Conservation (phyloP, 805 yeast genomes). For the Cyberlindnera amylophila region DNA sequence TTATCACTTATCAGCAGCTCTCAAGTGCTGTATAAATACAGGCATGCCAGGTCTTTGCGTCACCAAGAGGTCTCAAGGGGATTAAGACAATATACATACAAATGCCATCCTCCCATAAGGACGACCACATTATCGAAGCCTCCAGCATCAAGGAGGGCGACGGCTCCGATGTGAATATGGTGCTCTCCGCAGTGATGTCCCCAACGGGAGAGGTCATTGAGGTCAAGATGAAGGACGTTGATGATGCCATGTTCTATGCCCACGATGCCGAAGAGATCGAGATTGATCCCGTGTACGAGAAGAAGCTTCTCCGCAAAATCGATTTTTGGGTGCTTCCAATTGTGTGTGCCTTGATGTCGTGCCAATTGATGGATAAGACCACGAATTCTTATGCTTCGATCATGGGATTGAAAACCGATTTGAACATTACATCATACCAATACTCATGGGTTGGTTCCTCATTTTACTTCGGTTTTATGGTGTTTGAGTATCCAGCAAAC, state of each 20-base stretch:
- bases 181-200: conserved; percentile 26
- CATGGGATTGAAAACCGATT: conserved; percentile 44
- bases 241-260: conserved; percentile 36
- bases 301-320: conserved; percentile 34
- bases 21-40: background rate
- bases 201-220: conserved; percentile 27
- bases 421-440: conserved; percentile 40
- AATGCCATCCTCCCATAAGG: background rate
- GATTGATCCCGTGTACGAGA: conserved; percentile 19
- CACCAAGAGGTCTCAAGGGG: too few species aligned
- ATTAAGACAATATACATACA: background rate
- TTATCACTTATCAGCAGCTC: too few species aligned
- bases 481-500: conserved; percentile 49
- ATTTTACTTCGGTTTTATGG: conserved; percentile 61
- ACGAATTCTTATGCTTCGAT: conserved; percentile 43
- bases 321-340: conserved; percentile 37
- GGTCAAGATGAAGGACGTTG: conserved; percentile 34
- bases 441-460: conserved; percentile 56
- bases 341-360: conserved; percentile 32
- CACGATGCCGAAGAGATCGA: conserved; percentile 16
- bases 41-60: too few species aligned
- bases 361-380: conserved; percentile 40
- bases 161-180: conserved; percentile 7
- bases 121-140: conserved; percentile 1
- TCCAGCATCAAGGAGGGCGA: conserved; percentile 8